A percentile compares a stretch with the other conserved stretches of the same genome.
Conservation (phyloP, 495 filamentous ascomycete species). For the Penicillium maclennaniae region DNA sequence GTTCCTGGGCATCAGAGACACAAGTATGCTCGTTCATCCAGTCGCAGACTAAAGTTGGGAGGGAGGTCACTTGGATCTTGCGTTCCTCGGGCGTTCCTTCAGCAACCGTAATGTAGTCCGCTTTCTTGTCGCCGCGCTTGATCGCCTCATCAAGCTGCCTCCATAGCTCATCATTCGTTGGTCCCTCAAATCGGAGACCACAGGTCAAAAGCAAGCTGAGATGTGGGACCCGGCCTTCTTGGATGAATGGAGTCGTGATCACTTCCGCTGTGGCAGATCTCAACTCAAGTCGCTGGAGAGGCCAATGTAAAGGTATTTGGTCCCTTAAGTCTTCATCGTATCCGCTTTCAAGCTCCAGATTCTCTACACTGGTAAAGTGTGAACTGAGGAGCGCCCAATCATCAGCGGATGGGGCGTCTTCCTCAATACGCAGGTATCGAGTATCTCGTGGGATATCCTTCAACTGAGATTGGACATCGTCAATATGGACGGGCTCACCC, state of each 20-base stretch:
- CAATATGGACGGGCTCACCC: conserved; percentile 3
- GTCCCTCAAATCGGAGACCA: conserved; percentile 25
- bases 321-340: conserved; percentile 26
- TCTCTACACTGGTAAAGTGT: conserved; percentile 18
- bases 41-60: conserved; percentile 9
- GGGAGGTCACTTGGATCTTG: conserved; percentile 11
- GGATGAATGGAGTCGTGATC: conserved; percentile 16
- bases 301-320: conserved; percentile 26
- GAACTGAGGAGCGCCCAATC: conserved; percentile 25
- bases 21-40: conserved; percentile 12
- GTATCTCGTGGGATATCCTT: conserved; percentile 13
- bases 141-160: conserved; percentile 8
- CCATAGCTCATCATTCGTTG: conserved; percentile 8
- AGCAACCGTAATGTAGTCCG: neutral
- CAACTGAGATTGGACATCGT: conserved; percentile 16
- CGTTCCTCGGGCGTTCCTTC: conserved; percentile 1
- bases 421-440: conserved; percentile 10
- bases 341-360: conserved; percentile 13
- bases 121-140: conserved; percentile 12
- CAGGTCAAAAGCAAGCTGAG: conserved; percentile 18
- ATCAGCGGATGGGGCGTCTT: conserved; percentile 17
- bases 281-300: conserved; percentile 14
- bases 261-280: conserved; percentile 10
- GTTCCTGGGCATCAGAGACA: neutral
- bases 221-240: conserved; percentile 19